phyloP scores from a whole-genome alignment of 345 rosid species.

The Eucalyptus pauciflora region DNA sequence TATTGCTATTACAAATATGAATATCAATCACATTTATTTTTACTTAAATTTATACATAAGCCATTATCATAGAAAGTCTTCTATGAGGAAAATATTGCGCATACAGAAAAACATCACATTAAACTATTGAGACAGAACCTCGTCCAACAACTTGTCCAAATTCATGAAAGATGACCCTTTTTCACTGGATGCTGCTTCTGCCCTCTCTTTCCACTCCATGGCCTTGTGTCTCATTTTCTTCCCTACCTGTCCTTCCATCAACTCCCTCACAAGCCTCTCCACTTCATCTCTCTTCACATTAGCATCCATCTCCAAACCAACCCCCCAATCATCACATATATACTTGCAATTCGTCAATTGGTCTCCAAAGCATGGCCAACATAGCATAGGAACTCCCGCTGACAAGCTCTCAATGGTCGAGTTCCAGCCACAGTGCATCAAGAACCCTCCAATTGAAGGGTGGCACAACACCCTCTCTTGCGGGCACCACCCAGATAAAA shows the following conservation, averaged over 20 bases:
- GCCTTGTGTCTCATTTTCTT: background rate
- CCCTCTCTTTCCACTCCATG: background rate
- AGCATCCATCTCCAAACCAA: slow-evolving; percentile 3
- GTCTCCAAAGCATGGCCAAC: slow-evolving; percentile 10
- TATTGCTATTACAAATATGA: no score
- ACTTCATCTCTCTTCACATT: slow-evolving; percentile 16
- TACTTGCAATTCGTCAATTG: slow-evolving; percentile 7
- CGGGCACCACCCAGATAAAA: background rate
- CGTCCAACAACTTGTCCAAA: background rate
- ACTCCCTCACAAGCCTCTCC: background rate
- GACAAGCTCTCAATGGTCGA: slow-evolving; percentile 7
- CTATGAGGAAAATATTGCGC: background rate
- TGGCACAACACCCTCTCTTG: slow-evolving; percentile 9
- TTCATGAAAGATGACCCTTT: background rate
- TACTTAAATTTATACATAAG: background rate
- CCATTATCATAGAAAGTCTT: background rate
- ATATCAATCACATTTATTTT: background rate
- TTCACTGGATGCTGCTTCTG: background rate
- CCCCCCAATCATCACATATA: slow-evolving; percentile 17
- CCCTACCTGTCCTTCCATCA: background rate
- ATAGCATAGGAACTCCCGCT: slow-evolving; percentile 1
- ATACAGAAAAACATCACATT: background rate
- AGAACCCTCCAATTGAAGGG: slow-evolving; percentile 2
- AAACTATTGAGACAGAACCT: background rate
- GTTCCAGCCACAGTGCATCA: slow-evolving; percentile 12